Conservation (phyloP, 2,329 filamentous ascomycete genomes). For the Epichloe scottii region DNA sequence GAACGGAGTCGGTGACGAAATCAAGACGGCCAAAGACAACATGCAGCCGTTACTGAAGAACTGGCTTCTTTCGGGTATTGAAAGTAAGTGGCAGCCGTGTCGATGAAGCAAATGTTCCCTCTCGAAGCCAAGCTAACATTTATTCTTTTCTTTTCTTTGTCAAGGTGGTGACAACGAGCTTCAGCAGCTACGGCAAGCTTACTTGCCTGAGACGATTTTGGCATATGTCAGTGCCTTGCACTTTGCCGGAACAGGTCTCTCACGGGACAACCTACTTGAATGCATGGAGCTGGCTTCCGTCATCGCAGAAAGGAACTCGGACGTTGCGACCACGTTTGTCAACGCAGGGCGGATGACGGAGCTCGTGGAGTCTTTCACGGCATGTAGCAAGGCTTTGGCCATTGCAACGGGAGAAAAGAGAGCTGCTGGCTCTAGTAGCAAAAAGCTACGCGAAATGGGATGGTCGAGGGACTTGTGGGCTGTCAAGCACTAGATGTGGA, state of each 20-base stretch:
- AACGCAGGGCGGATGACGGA: constrained; percentile 58
- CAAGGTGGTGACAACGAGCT: constrained; percentile 45
- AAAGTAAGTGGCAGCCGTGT: constrained; percentile 33
- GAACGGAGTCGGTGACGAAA: constrained; percentile 37
- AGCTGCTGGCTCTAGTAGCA: constrained; percentile 34
- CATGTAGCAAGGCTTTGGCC: constrained; percentile 60
- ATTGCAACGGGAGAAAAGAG: constrained; percentile 44
- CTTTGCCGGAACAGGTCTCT: constrained; percentile 61
- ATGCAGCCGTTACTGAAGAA: constrained; percentile 50
- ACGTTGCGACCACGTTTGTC: constrained; percentile 52
- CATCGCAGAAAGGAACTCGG: constrained; percentile 58
- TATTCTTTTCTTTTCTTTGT: background rate
- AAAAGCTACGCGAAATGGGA: constrained; percentile 48
- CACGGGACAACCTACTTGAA: constrained; percentile 64
- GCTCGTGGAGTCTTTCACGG: constrained; percentile 63
- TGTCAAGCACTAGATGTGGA: constrained; percentile 24
- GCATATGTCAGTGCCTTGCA: constrained; percentile 74
- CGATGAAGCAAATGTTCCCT: background rate
- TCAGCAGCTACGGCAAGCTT: constrained; percentile 55
- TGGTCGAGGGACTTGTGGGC: constrained; percentile 54
- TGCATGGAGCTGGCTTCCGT: constrained; percentile 75
- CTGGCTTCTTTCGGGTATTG: constrained; percentile 45
- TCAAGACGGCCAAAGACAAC: constrained; percentile 41
- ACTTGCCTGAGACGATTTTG: constrained; percentile 75
- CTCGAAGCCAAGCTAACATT: background rate